Evolutionary conservation across 2,329 filamentous ascomycete species (phyloP), one percentile per base, ranked within the genome.

Genomic region (Clonostachys rosea): DNA sequence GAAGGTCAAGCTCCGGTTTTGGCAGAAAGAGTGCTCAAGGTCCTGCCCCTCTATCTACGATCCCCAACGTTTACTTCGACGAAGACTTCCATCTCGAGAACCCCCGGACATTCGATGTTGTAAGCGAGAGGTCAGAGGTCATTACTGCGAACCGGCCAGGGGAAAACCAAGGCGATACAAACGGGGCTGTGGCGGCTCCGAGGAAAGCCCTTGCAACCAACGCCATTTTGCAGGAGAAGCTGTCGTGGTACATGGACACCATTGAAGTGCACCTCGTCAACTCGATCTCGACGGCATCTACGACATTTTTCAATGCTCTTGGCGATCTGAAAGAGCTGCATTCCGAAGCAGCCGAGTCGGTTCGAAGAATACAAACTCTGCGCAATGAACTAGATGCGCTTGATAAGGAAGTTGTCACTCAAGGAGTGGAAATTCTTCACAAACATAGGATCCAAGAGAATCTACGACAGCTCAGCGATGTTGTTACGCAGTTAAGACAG

Each of bases 221-320:
- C 67, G 94, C 94, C 0, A 99, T 99, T 49, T 67, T 99, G 35
- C 94, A 99, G 63, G 94, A 99, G 67, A 99, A 99, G 67, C 74
- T 99, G 12, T 97, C 94, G 1, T 99, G 94, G 94, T 99, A 99
- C 65, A 96, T 99, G 91, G 94, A 99, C 63, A 99, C 94, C 0
- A 91, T 99, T 18, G 94, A 99, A 63, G 90, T 99, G 47, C 94
- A 99, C 63, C 74, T 99, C 8, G 96, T 99, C 56, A 90, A 89
- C 34, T 96, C 91, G 0, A 99, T 99, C 52, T 97, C 92, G 3
- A 91, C 89, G 0, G 94, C 94, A 2, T 97, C 94, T 0, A 91
- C 90, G 1, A 96, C 92, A 0, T 99, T 99, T 66, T 99, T 99
- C 59, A 91, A 91, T 0, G 94, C 94, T 0, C 73, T 99, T 1